Evolutionary conservation across 2,329 filamentous ascomycete genomes (phyloP).

Genomic region (Exophiala aquamarina): DNA sequence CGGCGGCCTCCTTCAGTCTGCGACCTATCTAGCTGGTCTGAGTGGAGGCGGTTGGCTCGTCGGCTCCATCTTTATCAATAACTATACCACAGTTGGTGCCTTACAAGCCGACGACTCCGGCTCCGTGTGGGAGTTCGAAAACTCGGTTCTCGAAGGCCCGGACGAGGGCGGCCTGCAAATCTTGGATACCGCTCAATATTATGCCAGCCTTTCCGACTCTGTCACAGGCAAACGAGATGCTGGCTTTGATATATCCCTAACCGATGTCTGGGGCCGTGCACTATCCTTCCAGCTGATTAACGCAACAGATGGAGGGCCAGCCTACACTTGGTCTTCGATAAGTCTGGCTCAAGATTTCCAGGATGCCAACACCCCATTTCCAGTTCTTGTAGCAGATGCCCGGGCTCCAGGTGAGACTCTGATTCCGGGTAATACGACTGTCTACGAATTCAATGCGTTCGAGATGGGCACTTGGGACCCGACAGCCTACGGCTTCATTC

Average conservation of each 20-base stretch:
- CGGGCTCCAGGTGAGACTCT: constrained; percentile 62
- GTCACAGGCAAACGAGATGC: constrained; percentile 64
- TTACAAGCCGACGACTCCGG: constrained; percentile 49
- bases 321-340: constrained; percentile 81
- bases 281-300: constrained; percentile 86
- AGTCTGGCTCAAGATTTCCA: constrained; percentile 62
- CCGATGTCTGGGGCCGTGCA: constrained; percentile 86
- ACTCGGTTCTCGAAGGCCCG: constrained; percentile 63
- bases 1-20: constrained; percentile 75
- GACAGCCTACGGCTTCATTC: constrained; percentile 68
- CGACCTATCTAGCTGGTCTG: constrained; percentile 78
- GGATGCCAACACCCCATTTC: constrained; percentile 66
- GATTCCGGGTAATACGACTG: constrained; percentile 69
- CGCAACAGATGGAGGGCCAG: constrained; percentile 69
- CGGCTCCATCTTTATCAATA: constrained; percentile 74
- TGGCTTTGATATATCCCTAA: constrained; percentile 69
- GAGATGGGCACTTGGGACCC: constrained; percentile 79
- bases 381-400: constrained; percentile 70
- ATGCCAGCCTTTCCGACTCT: constrained; percentile 55
- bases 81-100: constrained; percentile 68
- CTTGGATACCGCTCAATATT: constrained; percentile 62
- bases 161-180: constrained; percentile 51
- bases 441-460: constrained; percentile 74
- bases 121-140: constrained; percentile 62
- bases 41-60: constrained; percentile 84